These are phyloP conservation scores for Elsinoe fawcettii DNA, from an alignment of 2,329 filamentous ascomycete species.

Conservation along the genomic window DNA sequence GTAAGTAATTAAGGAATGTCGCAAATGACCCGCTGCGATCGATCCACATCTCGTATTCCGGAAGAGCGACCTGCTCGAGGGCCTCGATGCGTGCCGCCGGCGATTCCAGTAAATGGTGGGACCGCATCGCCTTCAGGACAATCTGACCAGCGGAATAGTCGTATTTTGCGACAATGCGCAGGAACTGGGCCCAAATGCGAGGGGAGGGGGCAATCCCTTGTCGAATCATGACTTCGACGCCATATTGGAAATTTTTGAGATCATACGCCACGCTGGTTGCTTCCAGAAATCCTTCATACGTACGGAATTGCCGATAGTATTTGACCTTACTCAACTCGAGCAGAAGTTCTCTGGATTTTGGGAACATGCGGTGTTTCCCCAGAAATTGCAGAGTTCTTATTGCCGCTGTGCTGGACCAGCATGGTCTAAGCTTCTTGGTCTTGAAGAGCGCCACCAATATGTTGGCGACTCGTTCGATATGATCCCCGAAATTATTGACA, in stretches of 20 bases:
- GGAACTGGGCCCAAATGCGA: slow-evolving; percentile 23
- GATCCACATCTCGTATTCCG: slow-evolving; percentile 20
- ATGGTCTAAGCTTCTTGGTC: slow-evolving; percentile 7
- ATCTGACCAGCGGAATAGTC: slow-evolving; percentile 16
- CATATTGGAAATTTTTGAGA: slow-evolving; percentile 24
- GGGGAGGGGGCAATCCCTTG: slow-evolving; percentile 18
- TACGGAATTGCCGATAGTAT: background rate
- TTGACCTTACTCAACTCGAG: slow-evolving; percentile 16
- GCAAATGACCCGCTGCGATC: slow-evolving; percentile 12
- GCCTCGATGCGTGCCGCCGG: slow-evolving; percentile 12
- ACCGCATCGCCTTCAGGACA: slow-evolving; percentile 22
- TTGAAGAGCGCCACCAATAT: slow-evolving; percentile 20
- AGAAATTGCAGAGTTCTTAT: slow-evolving; percentile 21
- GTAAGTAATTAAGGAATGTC: slow-evolving; percentile 21
- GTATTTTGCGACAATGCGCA: slow-evolving; percentile 19
- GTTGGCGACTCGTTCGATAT: slow-evolving; percentile 18
- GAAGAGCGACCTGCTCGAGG: slow-evolving; percentile 11
- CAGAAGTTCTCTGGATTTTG: slow-evolving; percentile 19
- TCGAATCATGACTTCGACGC: slow-evolving; percentile 23
- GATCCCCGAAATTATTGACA: background rate
- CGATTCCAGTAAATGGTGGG: slow-evolving; percentile 20
- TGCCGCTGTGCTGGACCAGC: slow-evolving; percentile 21
- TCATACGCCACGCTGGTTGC: slow-evolving; percentile 22
- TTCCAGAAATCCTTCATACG: slow-evolving; percentile 23
- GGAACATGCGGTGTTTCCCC: slow-evolving; percentile 18